Evolutionary conservation across 1,284 basidiomycete species (phyloP).

Genomic region (Cryptococcus hybrid): DNA sequence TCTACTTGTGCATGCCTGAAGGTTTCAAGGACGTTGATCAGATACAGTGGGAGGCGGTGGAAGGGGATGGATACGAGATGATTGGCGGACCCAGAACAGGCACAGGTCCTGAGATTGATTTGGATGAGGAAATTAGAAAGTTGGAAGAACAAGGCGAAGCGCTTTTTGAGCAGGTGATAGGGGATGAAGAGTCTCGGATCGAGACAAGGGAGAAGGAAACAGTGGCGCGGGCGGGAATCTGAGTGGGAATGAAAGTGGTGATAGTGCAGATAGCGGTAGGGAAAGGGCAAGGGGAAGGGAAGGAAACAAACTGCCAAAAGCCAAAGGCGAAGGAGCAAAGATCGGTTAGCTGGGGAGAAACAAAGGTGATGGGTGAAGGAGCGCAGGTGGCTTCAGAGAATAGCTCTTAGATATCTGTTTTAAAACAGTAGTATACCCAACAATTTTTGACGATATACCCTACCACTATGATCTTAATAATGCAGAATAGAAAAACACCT

Average conservation of each 20-base stretch:
- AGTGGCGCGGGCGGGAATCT: not conserved
- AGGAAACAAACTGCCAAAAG: conserved; percentile 2
- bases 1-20: conserved; percentile 84
- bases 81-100: conserved; percentile 19
- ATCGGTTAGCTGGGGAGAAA: conserved; percentile 46
- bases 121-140: conserved; percentile 50
- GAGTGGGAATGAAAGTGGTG: not conserved
- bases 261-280: not conserved
- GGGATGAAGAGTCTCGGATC: conserved; percentile 26
- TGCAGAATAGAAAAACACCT: not conserved
- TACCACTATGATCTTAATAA: not conserved
- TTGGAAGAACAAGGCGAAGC: conserved; percentile 37
- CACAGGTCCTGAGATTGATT: conserved; percentile 26
- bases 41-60: conserved; percentile 45
- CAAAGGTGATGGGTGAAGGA: conserved; percentile 40
- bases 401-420: not conserved
- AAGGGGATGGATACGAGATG: conserved; percentile 35
- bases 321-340: conserved; percentile 25
- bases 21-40: conserved; percentile 65
- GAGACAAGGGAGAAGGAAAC: not conserved
- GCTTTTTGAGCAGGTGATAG: conserved; percentile 12
- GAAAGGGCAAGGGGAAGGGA: conserved; percentile 1
- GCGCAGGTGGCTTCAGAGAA: not conserved
- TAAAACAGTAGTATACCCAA: not conserved
- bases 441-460: not conserved